These are phyloP conservation scores for Saccharum officinarum DNA, from an alignment of 176 grass and related monocot genomes.

Conservation along the genomic window DNA sequence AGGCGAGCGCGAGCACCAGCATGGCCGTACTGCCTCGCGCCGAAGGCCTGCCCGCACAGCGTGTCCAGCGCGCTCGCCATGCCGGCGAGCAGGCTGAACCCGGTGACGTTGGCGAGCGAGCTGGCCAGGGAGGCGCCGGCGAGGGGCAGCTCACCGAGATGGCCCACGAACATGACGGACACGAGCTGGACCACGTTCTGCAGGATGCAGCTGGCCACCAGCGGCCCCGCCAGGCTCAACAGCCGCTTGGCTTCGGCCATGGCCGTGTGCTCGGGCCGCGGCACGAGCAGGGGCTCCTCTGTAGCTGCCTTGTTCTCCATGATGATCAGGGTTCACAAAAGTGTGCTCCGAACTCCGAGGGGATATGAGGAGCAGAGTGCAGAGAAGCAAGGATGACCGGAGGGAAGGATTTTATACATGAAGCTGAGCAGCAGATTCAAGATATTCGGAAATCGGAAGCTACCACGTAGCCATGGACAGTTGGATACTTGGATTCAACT, in stretches of 20 bases:
- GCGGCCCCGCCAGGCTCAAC: neutral
- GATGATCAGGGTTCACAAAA: neutral
- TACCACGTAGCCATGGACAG: too few species aligned
- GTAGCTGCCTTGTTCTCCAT: neutral
- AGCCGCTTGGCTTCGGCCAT: neutral
- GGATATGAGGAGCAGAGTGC: neutral
- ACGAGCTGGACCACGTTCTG: conserved; percentile 2
- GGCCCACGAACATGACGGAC: conserved; percentile 10
- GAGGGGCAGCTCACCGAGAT: conserved; percentile 1
- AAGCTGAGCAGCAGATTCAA: too few species aligned
- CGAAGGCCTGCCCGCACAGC: conserved; percentile 59
- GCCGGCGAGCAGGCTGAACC: conserved; percentile 21
- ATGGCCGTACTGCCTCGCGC: conserved; percentile 31
- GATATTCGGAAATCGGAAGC: too few species aligned
- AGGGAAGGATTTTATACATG: neutral
- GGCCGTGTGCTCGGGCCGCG: neutral
- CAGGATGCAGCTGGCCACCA: conserved; percentile 17
- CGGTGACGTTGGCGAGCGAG: conserved; percentile 16
- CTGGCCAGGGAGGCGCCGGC: neutral
- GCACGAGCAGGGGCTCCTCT: neutral
- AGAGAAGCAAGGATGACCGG: neutral
- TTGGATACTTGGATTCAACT: too few species aligned
- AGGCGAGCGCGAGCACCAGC: conserved; percentile 2
- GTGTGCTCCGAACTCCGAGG: neutral
- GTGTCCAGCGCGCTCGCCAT: conserved; percentile 59